Base-by-base conservation (phyloP, 169 alveolate species). In the Toxoplasma gondii region DNA sequence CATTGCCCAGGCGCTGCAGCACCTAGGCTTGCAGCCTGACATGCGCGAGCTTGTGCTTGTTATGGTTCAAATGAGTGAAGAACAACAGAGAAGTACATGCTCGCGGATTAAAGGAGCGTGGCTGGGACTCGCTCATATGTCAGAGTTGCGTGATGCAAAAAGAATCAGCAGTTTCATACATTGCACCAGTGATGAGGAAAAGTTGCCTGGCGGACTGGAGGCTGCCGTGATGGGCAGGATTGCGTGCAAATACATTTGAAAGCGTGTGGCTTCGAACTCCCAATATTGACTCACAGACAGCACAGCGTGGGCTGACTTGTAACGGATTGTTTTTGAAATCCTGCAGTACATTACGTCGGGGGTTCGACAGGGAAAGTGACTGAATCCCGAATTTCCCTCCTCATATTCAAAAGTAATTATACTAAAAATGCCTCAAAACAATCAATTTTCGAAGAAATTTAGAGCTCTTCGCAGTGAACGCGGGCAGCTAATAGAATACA, bases 1-100 rank as follows among this genome's bases (percentile, higher is more conserved):
- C 64, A 82, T 82, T 29, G 53, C 90, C 1, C 90, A 43, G 19
- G 90, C 90, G 19, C 64, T 82, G 90, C 53, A 44, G 90, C 90
- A 82, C 19, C 53, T 82, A 16, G 90, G 90, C 19, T 10, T 39
- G 53, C 90, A 44, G 64, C 90, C 90, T 12, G 38, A 82, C 38
- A 38, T 41, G 90, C 90, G 41, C 39, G 36, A 43, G 44, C 38
- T 82, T 64, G 39, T 82, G 53, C 64, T 82, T 43, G 90, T 82
- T 36, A 43, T 82, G 67, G 90, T 82, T 12, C 69, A 43, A 36
- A 38, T 82, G 90, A n/a, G 45, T n/a, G 86, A 9, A 38, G 86
- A 78, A 17, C 27, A 19, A 4, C 86, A 78, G 22, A 78, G 45
- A n/a, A n/a, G n/a, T 10, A 27, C 22, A 7, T 78, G 86, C 86